Percentiles rank a stretch among this genome's conserved stretches.
Evolutionary conservation across 805 yeast species (phyloP).

Genomic region (Debaryomyces hansenii): DNA sequence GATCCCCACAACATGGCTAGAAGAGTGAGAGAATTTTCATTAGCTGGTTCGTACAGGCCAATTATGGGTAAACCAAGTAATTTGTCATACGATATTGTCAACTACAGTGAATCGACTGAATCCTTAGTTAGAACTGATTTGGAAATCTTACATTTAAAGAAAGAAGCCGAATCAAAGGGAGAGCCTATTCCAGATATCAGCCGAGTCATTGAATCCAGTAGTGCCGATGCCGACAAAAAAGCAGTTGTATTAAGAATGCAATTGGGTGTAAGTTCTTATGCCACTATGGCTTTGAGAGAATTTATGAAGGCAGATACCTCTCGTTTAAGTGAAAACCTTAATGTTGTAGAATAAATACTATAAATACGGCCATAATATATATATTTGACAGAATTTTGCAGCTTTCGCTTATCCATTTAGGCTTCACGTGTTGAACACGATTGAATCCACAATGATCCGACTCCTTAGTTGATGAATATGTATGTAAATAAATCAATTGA

Average conservation of each 20-base stretch:
- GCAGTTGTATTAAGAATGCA: constrained; percentile 79
- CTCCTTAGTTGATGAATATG: too few species aligned
- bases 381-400: too few species aligned
- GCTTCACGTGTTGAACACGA: too few species aligned
- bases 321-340: constrained; percentile 20
- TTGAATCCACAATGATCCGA: too few species aligned
- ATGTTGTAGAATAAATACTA: background rate
- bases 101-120: constrained; percentile 63
- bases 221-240: constrained; percentile 41
- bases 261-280: constrained; percentile 85
- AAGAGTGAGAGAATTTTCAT: constrained; percentile 81
- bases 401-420: too few species aligned
- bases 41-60: constrained; percentile 86
- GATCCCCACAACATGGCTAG: constrained; percentile 86
- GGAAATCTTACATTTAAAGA: constrained; percentile 36
- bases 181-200: constrained; percentile 4
- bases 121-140: constrained; percentile 80
- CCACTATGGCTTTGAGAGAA: constrained; percentile 96
- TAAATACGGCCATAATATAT: background rate
- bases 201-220: constrained; percentile 27
- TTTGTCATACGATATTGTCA: constrained; percentile 60
- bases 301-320: constrained; percentile 77
- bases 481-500: too few species aligned
- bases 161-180: constrained; percentile 17
- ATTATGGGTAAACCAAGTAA: constrained; percentile 65